A percentile compares a stretch with the other conserved stretches of the same genome.
Conservation (phyloP, 768 basidiomycete species). For the Lepiota venenata region DNA sequence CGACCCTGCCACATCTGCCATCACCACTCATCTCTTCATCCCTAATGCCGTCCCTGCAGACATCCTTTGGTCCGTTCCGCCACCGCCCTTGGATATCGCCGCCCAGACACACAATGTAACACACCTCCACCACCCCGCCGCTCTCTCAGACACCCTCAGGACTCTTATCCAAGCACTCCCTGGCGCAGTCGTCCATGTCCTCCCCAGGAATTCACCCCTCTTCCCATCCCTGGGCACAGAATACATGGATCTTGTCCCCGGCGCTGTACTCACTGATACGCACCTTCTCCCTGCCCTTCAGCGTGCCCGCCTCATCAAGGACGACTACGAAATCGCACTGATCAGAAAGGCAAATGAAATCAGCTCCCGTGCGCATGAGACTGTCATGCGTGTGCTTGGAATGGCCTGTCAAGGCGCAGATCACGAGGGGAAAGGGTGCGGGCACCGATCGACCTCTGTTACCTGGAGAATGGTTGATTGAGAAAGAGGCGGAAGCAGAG, state of each 20-base stretch:
- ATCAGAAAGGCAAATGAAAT: slow-evolving; percentile 84
- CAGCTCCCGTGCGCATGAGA: slow-evolving; percentile 86
- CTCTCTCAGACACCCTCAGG: slow-evolving; percentile 43
- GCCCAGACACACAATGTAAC: slow-evolving; percentile 55
- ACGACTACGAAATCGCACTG: slow-evolving; percentile 62
- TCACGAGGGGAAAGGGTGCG: slow-evolving; percentile 41
- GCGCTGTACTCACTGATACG: slow-evolving; percentile 44
- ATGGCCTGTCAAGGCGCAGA: slow-evolving; percentile 58
- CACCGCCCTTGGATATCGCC: slow-evolving; percentile 58
- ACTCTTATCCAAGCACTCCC: slow-evolving; percentile 45
- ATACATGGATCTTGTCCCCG: slow-evolving; percentile 35
- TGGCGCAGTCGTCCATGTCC: slow-evolving; percentile 61
- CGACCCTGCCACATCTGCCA: slow-evolving; percentile 43
- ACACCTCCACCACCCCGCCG: slow-evolving; percentile 44
- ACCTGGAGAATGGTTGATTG: slow-evolving; percentile 83
- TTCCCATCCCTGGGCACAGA: slow-evolving; percentile 49
- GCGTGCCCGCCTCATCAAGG: slow-evolving; percentile 76
- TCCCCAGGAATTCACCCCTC: slow-evolving; percentile 48
- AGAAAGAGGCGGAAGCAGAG: slow-evolving; percentile 92
- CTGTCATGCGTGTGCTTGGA: slow-evolving; percentile 89
- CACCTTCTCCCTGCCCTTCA: slow-evolving; percentile 82
- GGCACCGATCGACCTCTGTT: slow-evolving; percentile 50
- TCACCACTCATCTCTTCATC: slow-evolving; percentile 68
- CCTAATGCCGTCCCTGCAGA: slow-evolving; percentile 70
- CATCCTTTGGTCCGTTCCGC: slow-evolving; percentile 88